Conservation (phyloP, 176 grass and related monocot genomes). For the Aegilops tauschii region DNA sequence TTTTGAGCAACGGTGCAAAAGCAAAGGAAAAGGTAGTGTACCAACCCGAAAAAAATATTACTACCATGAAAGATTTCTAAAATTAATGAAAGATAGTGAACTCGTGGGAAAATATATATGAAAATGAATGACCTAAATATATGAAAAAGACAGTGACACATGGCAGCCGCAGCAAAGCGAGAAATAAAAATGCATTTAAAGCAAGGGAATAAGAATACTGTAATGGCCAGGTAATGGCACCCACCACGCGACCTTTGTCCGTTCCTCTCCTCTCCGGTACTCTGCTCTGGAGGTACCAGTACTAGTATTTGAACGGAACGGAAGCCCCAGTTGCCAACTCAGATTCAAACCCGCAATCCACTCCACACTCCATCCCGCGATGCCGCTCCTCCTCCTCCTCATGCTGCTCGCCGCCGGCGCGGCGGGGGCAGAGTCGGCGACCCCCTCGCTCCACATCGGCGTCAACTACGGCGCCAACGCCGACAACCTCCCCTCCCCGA, state of each 20-base stretch:
- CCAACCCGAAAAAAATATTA: neutral
- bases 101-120: too few species aligned
- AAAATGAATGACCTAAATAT: too few species aligned
- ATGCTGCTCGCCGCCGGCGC: neutral
- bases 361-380: neutral
- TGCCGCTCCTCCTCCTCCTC: neutral
- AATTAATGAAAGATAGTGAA: too few species aligned
- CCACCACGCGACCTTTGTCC: slow-evolving; percentile 16
- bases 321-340: neutral
- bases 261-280: neutral
- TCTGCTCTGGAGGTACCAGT: too few species aligned
- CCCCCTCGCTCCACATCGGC: slow-evolving; percentile 45
- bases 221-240: neutral
- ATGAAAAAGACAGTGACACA: neutral
- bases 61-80: neutral
- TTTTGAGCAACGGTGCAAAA: neutral
- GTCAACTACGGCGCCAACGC: slow-evolving; percentile 85
- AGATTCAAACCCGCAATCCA: neutral
- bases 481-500: slow-evolving; percentile 70
- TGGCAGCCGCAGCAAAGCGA: neutral
- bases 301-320: slow-evolving; percentile 13
- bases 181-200: neutral
- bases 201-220: slow-evolving; percentile 4
- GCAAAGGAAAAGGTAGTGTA: neutral
- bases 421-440: neutral